These are phyloP conservation scores for Nidula niveotomentosa DNA, from an alignment of 1,284 basidiomycete species.

Conservation along the genomic window DNA sequence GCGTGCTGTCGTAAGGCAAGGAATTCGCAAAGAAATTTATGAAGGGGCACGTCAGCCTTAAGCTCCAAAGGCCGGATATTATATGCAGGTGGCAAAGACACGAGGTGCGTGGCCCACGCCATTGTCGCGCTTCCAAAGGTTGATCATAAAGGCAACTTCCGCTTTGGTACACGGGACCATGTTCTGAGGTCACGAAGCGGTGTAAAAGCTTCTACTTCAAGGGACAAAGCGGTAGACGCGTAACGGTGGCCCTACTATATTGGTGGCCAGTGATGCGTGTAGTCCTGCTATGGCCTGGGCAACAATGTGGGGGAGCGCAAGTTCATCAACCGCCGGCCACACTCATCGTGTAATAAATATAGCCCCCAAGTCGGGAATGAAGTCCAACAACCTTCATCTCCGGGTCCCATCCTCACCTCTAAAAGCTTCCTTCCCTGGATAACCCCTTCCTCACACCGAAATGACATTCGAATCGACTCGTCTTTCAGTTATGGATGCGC, in stretches of 20 bases:
- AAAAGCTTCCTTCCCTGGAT: too few relatives aligned
- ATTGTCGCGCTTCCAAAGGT: not conserved
- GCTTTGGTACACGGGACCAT: not conserved
- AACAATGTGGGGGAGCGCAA: not conserved
- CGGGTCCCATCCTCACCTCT: too few relatives aligned
- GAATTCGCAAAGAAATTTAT: not conserved
- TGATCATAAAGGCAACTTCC: not conserved
- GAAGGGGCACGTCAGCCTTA: not conserved
- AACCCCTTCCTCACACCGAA: too few relatives aligned
- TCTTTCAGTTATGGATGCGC: too few relatives aligned
- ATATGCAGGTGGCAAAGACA: not conserved
- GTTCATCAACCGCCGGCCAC: not conserved
- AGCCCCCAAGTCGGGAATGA: too few relatives aligned
- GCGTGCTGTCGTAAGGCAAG: not conserved
- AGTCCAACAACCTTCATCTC: too few relatives aligned
- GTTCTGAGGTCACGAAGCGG: not conserved
- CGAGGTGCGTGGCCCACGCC: not conserved
- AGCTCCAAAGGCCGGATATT: constrained; percentile 4
- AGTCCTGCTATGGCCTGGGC: not conserved
- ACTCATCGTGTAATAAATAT: not conserved
- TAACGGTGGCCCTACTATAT: not conserved
- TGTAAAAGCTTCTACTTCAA: not conserved
- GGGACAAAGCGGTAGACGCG: not conserved
- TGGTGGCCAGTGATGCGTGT: not conserved
- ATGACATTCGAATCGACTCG: too few relatives aligned